A percentile compares a stretch with the other conserved stretches of the same genome.
phyloP scores from a whole-genome alignment of 2,329 filamentous ascomycete species.

The Cyclaneusma minus region DNA sequence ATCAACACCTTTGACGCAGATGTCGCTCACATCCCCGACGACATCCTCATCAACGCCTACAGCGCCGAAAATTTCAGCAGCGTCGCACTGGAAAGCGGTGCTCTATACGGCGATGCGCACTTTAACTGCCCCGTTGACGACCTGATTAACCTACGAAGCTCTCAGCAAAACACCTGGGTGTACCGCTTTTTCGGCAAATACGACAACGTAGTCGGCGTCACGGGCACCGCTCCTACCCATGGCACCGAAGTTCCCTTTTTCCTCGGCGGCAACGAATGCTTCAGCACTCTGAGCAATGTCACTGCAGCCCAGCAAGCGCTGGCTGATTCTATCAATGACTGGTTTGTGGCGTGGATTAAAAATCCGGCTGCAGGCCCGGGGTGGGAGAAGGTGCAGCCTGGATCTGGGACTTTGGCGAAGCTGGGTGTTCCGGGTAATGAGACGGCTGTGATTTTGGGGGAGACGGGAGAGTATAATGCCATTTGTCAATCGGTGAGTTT shows the following conservation, averaged over 20 bases:
- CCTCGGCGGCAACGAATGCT: slow-evolving; percentile 28
- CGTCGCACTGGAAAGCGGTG: slow-evolving; percentile 24
- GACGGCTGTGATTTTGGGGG: slow-evolving; percentile 14
- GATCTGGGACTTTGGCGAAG: slow-evolving; percentile 17
- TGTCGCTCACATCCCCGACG: slow-evolving; percentile 21
- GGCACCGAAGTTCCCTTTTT: slow-evolving; percentile 29
- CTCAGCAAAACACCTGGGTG: slow-evolving; percentile 23
- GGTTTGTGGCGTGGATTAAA: slow-evolving; percentile 29
- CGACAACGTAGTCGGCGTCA: slow-evolving; percentile 23
- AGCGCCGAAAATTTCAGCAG: slow-evolving; percentile 20
- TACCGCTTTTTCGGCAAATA: slow-evolving; percentile 28
- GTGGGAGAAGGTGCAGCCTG: slow-evolving; percentile 20
- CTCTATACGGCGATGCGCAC: slow-evolving; percentile 28
- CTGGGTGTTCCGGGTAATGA: slow-evolving; percentile 22
- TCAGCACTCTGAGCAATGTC: slow-evolving; percentile 17
- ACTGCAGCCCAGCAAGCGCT: slow-evolving; percentile 23
- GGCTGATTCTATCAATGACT: slow-evolving; percentile 25
- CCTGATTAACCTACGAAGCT: slow-evolving; percentile 23
- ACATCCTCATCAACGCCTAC: slow-evolving; percentile 19
- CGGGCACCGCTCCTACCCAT: slow-evolving; percentile 21
- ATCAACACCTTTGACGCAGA: slow-evolving; percentile 24
- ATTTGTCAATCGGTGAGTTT: slow-evolving; percentile 20
- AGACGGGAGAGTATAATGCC: slow-evolving; percentile 18
- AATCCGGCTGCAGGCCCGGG: slow-evolving; percentile 25
- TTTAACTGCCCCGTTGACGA: slow-evolving; percentile 28